Evolutionary conservation across 2,329 filamentous ascomycete species (phyloP), one percentile per base, ranked within the genome.

Genomic region (Aspergillus unguis): DNA sequence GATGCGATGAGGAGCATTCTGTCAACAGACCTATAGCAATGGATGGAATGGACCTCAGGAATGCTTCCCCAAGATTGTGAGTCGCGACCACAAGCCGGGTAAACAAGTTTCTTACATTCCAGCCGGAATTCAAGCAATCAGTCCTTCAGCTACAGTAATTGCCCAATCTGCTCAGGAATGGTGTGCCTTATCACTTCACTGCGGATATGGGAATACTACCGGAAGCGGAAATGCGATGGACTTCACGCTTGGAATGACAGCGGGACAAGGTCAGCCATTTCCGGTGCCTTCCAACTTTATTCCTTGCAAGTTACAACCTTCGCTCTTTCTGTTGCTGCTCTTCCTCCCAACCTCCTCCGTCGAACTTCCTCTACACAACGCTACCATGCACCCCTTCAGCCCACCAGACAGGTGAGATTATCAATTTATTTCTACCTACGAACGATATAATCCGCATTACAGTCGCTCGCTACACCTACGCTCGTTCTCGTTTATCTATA

Each of bases 141-240:
- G n/a, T 8, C 32, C 3, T 29, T 5, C 25, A 44, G 27, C 9
- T 7, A 17, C 28, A 5, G 5, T 9, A 28, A 45, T 33, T 27
- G 11, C 23, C 23, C 41, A 28, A 6, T 32, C 31, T 29, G 9
- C 9, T 4, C 26, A 23, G 17, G 25, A 29, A 28, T 8, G 11
- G 28, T 11, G 32, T 4, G 25, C 7, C 7, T 29, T 27, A 11
- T 7, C 33, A 48, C 38, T 41, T 48, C 50, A 36, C 28, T 29
- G 32, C 7, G 25, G 40, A 11, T 31, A 10, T 31, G 42, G 38
- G 36, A 42, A 53, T 53, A 50, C 46, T 59, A 56, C 58, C 60
- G 60, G 55, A 62, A 54, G 48, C 60, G 60, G 60, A 61, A 58
- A 56, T 52, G 27, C 42, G 28, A 38, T 46, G 36, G 44, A 40